phyloP scores from a whole-genome alignment of 257 asterid genomes.

The Gentiana dahurica region DNA sequence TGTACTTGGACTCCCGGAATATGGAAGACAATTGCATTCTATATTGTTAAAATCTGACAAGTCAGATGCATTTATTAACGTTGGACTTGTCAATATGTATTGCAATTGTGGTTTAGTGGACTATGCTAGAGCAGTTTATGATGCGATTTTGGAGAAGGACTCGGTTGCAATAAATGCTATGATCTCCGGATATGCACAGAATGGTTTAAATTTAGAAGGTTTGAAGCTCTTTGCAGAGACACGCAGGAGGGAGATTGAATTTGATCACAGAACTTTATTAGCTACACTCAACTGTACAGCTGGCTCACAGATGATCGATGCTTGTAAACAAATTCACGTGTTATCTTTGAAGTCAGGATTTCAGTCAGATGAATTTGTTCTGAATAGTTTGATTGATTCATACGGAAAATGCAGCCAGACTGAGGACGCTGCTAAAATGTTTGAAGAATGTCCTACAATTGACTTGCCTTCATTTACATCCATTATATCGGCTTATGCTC shows the following conservation, averaged over 20 bases:
- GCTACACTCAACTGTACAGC: slow-evolving; percentile 57
- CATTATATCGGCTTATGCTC: slow-evolving; percentile 53
- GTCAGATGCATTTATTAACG: slow-evolving; percentile 49
- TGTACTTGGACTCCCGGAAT: slow-evolving; percentile 31
- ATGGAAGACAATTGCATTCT: slow-evolving; percentile 55
- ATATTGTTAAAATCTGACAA: slow-evolving; percentile 39
- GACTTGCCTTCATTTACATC: slow-evolving; percentile 72
- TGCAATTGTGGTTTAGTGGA: slow-evolving; percentile 44
- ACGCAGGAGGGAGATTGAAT: slow-evolving; percentile 27
- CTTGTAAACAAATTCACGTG: slow-evolving; percentile 50
- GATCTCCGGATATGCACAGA: slow-evolving; percentile 48
- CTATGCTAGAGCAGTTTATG: slow-evolving; percentile 36
- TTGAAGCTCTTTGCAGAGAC: slow-evolving; percentile 39
- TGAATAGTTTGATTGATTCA: slow-evolving; percentile 52
- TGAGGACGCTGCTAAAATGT: slow-evolving; percentile 44
- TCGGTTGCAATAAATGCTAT: slow-evolving; percentile 52
- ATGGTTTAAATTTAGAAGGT: slow-evolving; percentile 40
- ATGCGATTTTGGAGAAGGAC: slow-evolving; percentile 37
- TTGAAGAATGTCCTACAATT: slow-evolving; percentile 43
- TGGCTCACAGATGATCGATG: slow-evolving; percentile 19
- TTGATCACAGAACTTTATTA: slow-evolving; percentile 48
- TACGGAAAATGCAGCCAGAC: slow-evolving; percentile 47
- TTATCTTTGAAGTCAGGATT: slow-evolving; percentile 51
- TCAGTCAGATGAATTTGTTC: slow-evolving; percentile 39
- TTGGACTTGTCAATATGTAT: slow-evolving; percentile 69